phyloP scores from a whole-genome alignment of 2,329 filamentous ascomycete species.

The Verticillium albo-atrum region DNA sequence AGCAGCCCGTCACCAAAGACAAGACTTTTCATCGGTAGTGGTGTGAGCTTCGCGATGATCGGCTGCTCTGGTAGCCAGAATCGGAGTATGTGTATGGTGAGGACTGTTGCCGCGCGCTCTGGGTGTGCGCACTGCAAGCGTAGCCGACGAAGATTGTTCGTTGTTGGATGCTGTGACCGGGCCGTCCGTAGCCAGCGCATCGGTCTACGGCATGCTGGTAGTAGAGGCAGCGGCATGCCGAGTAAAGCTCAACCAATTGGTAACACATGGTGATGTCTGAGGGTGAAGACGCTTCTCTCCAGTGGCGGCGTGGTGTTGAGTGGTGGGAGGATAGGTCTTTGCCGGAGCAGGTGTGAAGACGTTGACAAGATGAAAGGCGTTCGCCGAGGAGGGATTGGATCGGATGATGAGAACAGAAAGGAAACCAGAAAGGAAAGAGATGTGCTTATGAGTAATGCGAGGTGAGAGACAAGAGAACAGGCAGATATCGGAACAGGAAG shows the following conservation, averaged over 20 bases:
- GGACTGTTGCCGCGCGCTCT: constrained; percentile 29
- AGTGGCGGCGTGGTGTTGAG: constrained; percentile 11
- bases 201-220: constrained; percentile 83
- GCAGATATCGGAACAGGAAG: constrained; percentile 29
- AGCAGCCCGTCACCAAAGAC: constrained; percentile 46
- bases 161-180: constrained; percentile 67
- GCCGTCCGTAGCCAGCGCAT: constrained; percentile 69
- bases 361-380: background rate
- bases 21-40: constrained; percentile 47
- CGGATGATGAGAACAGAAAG: constrained; percentile 15
- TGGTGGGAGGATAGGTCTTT: constrained; percentile 3
- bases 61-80: constrained; percentile 49
- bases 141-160: constrained; percentile 81
- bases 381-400: background rate
- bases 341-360: constrained; percentile 4
- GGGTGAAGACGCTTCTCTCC: background rate
- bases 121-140: constrained; percentile 58
- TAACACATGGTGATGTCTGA: constrained; percentile 66
- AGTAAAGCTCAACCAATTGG: constrained; percentile 79
- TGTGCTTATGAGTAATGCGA: constrained; percentile 14
- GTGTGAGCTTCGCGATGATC: constrained; percentile 37
- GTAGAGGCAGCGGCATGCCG: constrained; percentile 83
- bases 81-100: constrained; percentile 43
- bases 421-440: constrained; percentile 15
- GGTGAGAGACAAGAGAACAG: constrained; percentile 11